Evolutionary conservation across 192 early-diverging fungal genomes (phyloP), one percentile per base, ranked within the genome.

Genomic region (Gamsiella multidivaricata): DNA sequence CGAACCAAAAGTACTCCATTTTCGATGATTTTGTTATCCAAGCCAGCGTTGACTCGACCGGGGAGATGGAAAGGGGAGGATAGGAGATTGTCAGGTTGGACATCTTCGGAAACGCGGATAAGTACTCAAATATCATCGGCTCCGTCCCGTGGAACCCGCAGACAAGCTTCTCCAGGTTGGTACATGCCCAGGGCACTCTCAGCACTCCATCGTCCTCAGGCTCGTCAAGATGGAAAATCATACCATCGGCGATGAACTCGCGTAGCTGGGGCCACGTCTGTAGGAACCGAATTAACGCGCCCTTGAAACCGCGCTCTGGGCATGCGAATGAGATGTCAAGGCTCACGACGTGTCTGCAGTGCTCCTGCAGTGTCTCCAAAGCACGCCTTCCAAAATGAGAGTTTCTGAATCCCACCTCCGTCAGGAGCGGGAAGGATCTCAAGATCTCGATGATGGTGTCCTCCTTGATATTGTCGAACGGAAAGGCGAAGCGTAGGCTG

Each of bases 1-100:
- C 47, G 25, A 66, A 76, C 72, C 72, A 76, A 49, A 76, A 76
- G 28, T 76, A 76, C 23, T 76, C 51, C 50, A 76, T 61, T 59
- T 41, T 47, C 0, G 56, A 67, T 23, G 33, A 61, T n/a, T 56
- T 66, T 11, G 20, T 52, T 52, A 76, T 56, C 72, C 72, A 68
- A 0, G 64, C 65, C n/a, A 76, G 9, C 0, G 64, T 76, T n/a
- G 72, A 56, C 26, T 76, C 65, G 15, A 61, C 36, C 0, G 72
- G 65, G 1, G 59, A 50, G 25, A 76, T 37, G 5, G 39, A 67
- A 6, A 76, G 51, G 0, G 64, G 29, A 3, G 72, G 72, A 47
- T 55, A 56, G 12, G 72, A 57, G n/a, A 76, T 66, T 0, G 72
- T 76, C 25, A 76, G 23, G 29, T 43, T 43, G 14, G 65, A 53